phyloP scores from a whole-genome alignment of 2,329 filamentous ascomycete genomes.

The Neofusicoccum sp. region DNA sequence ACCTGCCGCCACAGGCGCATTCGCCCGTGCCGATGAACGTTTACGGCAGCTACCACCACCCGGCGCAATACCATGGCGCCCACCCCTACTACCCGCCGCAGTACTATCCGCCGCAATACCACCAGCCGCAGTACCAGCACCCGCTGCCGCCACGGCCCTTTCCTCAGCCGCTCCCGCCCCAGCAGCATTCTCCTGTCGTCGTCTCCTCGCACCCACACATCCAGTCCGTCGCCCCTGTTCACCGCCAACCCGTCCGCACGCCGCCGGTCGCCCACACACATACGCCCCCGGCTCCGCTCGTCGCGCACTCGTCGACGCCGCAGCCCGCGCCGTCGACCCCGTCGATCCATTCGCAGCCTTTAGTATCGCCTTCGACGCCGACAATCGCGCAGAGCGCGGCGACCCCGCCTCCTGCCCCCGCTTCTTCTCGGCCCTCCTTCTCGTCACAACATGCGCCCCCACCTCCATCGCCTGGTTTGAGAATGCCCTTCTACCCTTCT shows the following conservation, averaged over 20 bases:
- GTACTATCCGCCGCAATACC: slow-evolving; percentile 34
- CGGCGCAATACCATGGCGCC: slow-evolving; percentile 27
- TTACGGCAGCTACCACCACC: slow-evolving; percentile 39
- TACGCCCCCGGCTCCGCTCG: slow-evolving; percentile 29
- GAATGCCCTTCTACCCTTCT: slow-evolving; percentile 53
- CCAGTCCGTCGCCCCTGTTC: slow-evolving; percentile 52
- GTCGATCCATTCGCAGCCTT: slow-evolving; percentile 38
- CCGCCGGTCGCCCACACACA: slow-evolving; percentile 37
- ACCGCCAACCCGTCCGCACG: slow-evolving; percentile 40
- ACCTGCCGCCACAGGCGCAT: slow-evolving; percentile 38
- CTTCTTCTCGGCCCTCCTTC: slow-evolving; percentile 26
- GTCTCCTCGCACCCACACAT: slow-evolving; percentile 50
- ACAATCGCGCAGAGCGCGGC: slow-evolving; percentile 34
- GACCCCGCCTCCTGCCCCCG: slow-evolving; percentile 33
- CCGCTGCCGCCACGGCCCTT: slow-evolving; percentile 41
- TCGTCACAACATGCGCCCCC: slow-evolving; percentile 29
- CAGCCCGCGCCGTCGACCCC: slow-evolving; percentile 35
- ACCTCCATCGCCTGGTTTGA: slow-evolving; percentile 27
- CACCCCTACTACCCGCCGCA: slow-evolving; percentile 45
- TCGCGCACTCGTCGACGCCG: slow-evolving; percentile 22
- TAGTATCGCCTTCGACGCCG: slow-evolving; percentile 37
- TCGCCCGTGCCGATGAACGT: slow-evolving; percentile 42
- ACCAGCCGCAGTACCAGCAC: slow-evolving; percentile 44
- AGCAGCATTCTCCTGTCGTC: slow-evolving; percentile 46
- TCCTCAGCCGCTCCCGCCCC: slow-evolving; percentile 29